Conservation (phyloP, 2,329 filamentous ascomycete species). For the Hymenoscyphus scutula region DNA sequence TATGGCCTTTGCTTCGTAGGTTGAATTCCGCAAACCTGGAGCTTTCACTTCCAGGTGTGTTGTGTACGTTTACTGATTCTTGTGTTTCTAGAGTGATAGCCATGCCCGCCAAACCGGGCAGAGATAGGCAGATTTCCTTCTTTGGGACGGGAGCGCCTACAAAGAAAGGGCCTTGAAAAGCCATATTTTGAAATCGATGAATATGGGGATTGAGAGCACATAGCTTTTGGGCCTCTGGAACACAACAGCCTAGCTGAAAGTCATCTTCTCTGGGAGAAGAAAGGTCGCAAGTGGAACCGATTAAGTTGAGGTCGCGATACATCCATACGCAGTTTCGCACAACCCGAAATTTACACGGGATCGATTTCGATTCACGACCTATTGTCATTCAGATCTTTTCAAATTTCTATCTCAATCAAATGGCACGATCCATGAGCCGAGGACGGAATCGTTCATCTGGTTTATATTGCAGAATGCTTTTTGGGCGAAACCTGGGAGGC, state of each 20-base stretch:
- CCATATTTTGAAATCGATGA: not conserved
- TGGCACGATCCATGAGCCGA: not conserved
- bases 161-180: constrained; percentile 2
- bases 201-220: not conserved
- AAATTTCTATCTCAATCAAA: not conserved
- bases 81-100: constrained; percentile 30
- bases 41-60: not conserved
- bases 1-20: constrained; percentile 30
- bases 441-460: not conserved
- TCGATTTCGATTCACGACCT: not conserved
- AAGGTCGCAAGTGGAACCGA: not conserved
- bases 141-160: constrained; percentile 17
- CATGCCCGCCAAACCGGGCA: constrained; percentile 31
- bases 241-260: not conserved
- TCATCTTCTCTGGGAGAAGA: not conserved
- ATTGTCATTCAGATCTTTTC: not conserved
- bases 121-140: constrained; percentile 30
- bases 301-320: not conserved
- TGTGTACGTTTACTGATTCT: not conserved
- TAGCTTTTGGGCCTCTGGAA: not conserved
- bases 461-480: too few relatives aligned
- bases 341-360: not conserved
- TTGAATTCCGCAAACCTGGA: not conserved
- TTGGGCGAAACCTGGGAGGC: too few relatives aligned
- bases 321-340: not conserved